Evolutionary conservation across 2,329 filamentous ascomycete species (phyloP), one percentile per base, ranked within the genome.

Genomic region (Pseudocercospora eumusae): DNA sequence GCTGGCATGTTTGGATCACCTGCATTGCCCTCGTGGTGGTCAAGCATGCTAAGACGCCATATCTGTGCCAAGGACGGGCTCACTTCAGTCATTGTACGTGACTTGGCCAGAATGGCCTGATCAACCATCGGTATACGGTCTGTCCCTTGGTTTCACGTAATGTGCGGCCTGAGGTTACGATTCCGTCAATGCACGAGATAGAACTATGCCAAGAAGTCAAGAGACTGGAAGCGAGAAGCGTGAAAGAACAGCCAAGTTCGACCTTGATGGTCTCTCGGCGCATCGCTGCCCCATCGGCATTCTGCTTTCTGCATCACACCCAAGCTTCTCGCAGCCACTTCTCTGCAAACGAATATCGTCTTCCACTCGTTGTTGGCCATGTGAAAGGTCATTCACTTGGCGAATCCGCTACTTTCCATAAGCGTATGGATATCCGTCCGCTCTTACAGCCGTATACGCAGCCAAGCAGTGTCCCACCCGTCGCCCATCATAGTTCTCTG

Each of bases 1-100:
- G 42, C 42, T 45, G 20, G 42, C 42, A 45, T 45, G 23, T 50
- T 25, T 10, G 23, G 23, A 33, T 33, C 15, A 33, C 31, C 31
- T 33, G 8, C 13, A 18, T 56, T 42, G 23, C 55, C 57, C 56
- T 56, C 52, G 47, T 60, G 59, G 56, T 28, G 56, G 28, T 59
- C 61, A 63, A 63, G 61, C 57, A 52, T 60, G 57, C 61, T 60
- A 60, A 63, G 57, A 44, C 49, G 53, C 54, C 53, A 56, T 53
- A 56, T 53, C 50, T 11, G 27, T 54, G 62, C 52, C 54, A 59
- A 56, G 59, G 23, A 31, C 55, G 59, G 52, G 52, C 59, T 50
- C 59, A 56, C 20, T 57, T 52, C 59, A 55, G 45, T 57, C 2
- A 10, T 33, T 13, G 15, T 40, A 2, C 9, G 8, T n/a, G 36